phyloP scores from a whole-genome alignment of 2,329 filamentous ascomycete species.

The Fusarium sp. region DNA sequence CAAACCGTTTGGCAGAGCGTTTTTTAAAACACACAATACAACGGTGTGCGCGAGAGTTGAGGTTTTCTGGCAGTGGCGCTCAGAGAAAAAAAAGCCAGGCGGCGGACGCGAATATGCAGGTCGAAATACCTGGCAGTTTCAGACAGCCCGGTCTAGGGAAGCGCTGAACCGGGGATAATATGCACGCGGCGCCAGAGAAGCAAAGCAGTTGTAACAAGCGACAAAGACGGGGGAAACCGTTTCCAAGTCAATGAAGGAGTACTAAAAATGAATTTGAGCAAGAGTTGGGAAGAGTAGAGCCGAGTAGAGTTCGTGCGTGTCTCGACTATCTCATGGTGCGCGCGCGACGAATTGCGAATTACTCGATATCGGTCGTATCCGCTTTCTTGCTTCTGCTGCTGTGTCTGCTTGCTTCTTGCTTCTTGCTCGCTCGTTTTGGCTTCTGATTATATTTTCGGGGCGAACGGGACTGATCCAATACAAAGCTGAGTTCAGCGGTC shows the following conservation, averaged over 20 bases:
- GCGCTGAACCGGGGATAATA: constrained; percentile 35
- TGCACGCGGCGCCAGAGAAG: constrained; percentile 36
- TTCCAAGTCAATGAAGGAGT: constrained; percentile 33
- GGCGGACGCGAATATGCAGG: constrained; percentile 44
- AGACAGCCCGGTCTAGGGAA: constrained; percentile 33
- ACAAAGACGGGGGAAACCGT: constrained; percentile 27
- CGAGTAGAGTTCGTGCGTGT: constrained; percentile 39
- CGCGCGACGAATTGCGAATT: constrained; percentile 47
- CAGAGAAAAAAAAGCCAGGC: constrained; percentile 34
- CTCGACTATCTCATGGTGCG: constrained; percentile 58
- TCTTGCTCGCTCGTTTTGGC: constrained; percentile 23
- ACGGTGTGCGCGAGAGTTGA: constrained; percentile 21
- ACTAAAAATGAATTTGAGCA: constrained; percentile 45
- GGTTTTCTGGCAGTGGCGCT: constrained; percentile 30
- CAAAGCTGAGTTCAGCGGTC: constrained; percentile 8
- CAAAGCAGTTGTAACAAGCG: constrained; percentile 21
- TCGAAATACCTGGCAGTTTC: constrained; percentile 46
- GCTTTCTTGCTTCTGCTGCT: constrained; percentile 26
- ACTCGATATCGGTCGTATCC: constrained; percentile 47
- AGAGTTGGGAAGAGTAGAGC: constrained; percentile 41
- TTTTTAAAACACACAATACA: constrained; percentile 12
- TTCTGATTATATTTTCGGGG: constrained; percentile 27
- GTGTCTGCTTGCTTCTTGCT: constrained; percentile 36
- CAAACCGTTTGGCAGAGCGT: constrained; percentile 9
- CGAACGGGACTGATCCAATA: constrained; percentile 32